A percentile compares a stretch with the other conserved stretches of the same genome.
Evolutionary conservation across 768 basidiomycete genomes (phyloP).

Genomic region (Cystobasidiopsis lactophilus): DNA sequence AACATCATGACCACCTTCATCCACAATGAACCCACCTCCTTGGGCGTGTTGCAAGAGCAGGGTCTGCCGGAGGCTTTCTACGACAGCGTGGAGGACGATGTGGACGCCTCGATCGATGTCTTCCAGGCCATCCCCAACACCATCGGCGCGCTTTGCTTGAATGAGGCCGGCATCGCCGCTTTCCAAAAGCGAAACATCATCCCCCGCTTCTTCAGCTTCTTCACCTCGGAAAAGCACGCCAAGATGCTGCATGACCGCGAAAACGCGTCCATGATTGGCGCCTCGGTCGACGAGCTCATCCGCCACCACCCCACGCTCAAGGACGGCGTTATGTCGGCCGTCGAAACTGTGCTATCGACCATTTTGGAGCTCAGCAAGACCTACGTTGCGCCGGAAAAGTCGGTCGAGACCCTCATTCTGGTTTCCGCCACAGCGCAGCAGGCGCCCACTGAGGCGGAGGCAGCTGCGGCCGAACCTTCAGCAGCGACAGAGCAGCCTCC

Average conservation of each 20-base stretch:
- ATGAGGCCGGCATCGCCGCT: conserved; percentile 65
- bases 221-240: conserved; percentile 61
- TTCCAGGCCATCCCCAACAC: conserved; percentile 59
- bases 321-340: conserved; percentile 48
- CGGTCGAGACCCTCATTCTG: conserved; percentile 8
- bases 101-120: conserved; percentile 77
- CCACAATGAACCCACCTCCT: conserved; percentile 92
- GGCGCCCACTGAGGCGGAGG: background rate
- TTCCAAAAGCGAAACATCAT: conserved; percentile 57
- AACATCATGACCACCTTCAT: conserved; percentile 20
- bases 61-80: conserved; percentile 77
- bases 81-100: conserved; percentile 53
- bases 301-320: conserved; percentile 85
- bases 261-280: conserved; percentile 68
- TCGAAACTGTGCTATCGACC: conserved; percentile 45
- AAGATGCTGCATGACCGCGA: conserved; percentile 79
- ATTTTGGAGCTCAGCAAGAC: conserved; percentile 49
- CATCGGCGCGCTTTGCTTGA: conserved; percentile 85
- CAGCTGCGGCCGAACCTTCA: background rate
- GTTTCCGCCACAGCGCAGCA: background rate
- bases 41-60: conserved; percentile 77
- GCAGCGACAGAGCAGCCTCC: background rate
- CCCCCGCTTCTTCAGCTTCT: conserved; percentile 59
- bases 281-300: conserved; percentile 79
- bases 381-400: conserved; percentile 10